Base-by-base conservation (phyloP, 78 protist species). In the Blattamonas nauphoetae region DNA sequence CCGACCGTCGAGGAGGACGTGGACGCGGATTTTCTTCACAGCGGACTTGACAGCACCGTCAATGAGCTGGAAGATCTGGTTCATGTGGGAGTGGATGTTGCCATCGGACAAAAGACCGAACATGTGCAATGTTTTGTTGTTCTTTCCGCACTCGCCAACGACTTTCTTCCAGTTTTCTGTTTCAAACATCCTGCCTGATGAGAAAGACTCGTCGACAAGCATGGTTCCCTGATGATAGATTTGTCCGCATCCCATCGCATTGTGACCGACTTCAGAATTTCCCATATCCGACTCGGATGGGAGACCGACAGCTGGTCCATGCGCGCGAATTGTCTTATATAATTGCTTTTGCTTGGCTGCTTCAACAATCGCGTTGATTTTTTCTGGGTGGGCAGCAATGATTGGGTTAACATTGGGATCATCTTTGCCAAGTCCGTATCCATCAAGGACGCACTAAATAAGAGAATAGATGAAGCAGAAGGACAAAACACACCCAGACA, bases 191-290 rank as follows among this genome's bases (percentile, higher is more conserved):
- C 32, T 34, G 11, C 90, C 92, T 2, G 6, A 1, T 1, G 42
- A 78, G 5, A 92, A 0, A 35, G 83, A 1, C 1, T 45, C 44
- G 85, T 89, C 84, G 6, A 92, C 92, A 21, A 88, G 89, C 84
- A 55, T 81, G 34, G 92, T 86, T 32, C 92, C 94, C 81, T 92
- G 94, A 2, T n/a, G 21, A 41, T 34, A 87, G 35, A 92, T n/a
- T 21, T 79, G 71, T 4, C 94, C 94, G 0, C 88, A 11, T 0
- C 94, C 94, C n/a, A 90, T 38, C 34, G 91, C 92, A 42, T 90
- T 86, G 90, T 92, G 94, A 34, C 94, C 94, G 0, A 90, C 92
- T 83, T 92, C 90, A 36, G 82, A 41, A 84, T 87, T 90, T 43
- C 90, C 90, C 90, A 90, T 90, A 84, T 90, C 86, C 33, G 83